A percentile compares a stretch with the other conserved stretches of the same genome.
phyloP scores from a whole-genome alignment of 345 rosid genomes.

The Citrus medica region DNA sequence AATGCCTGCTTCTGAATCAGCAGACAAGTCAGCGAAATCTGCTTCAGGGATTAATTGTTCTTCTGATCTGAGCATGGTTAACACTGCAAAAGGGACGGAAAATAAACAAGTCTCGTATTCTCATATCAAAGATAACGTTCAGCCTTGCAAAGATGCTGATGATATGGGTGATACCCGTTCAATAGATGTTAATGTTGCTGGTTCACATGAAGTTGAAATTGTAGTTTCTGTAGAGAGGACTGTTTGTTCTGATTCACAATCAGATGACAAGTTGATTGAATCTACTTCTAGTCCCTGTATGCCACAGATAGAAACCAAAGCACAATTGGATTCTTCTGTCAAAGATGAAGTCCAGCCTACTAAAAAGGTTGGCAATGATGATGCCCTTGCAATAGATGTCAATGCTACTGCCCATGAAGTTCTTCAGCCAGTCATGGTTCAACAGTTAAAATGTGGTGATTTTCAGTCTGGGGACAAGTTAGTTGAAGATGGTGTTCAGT shows the following conservation, averaged over 20 bases:
- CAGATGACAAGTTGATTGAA: conserved; percentile 14
- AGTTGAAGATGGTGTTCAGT: background rate
- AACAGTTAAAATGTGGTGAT: background rate
- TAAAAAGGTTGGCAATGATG: background rate
- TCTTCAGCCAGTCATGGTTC: background rate
- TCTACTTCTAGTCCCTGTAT: conserved; percentile 7
- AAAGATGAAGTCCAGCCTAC: background rate
- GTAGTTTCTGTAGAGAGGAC: conserved; percentile 21
- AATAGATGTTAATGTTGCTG: conserved; percentile 6
- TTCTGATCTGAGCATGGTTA: background rate
- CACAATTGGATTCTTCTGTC: conserved; percentile 5
- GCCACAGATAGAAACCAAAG: background rate
- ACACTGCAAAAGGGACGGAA: conserved; percentile 6
- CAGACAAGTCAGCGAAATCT: conserved; percentile 19
- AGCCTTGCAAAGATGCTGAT: conserved; percentile 13
- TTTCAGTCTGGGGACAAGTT: background rate
- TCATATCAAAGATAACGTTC: conserved; percentile 16
- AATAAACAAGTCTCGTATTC: conserved; percentile 11
- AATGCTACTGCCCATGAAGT: background rate
- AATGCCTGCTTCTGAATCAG: conserved; percentile 18
- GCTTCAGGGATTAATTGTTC: conserved; percentile 3
- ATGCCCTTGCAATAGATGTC: background rate
- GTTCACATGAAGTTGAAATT: conserved; percentile 27
- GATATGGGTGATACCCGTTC: background rate
- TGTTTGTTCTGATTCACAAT: conserved; percentile 18